Evolutionary conservation across 2,329 filamentous ascomycete genomes (phyloP), one percentile per base, ranked within the genome.

Genomic region (Apiospora saccharicola): DNA sequence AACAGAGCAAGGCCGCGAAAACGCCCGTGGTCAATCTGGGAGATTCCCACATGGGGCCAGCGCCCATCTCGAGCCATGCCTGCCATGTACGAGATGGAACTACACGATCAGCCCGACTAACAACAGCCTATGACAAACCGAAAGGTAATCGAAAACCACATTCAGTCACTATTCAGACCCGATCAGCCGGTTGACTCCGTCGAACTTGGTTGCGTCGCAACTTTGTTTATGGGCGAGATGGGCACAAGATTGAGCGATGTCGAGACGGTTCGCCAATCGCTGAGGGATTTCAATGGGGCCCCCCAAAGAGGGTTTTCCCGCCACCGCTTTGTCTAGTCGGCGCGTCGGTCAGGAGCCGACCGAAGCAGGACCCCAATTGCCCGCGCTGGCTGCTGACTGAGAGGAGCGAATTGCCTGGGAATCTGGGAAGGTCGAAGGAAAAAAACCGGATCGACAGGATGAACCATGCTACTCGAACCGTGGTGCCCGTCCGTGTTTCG

Each of bases 401-500:
- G 57, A 10, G 57, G 22, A 49, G 37, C 8, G 10, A 41, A 30
- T 30, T 41, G 37, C 37, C 8, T 41, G 37, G 37, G 37, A 41
- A 41, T 41, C 37, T 41, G 37, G 37, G 8, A 41, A 41, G 34
- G 7, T n/a, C 2, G 57, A 64, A 64, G 53, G 37, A 64, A 64
- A 64, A 64, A 64, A 64, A 64, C 57, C 57, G 57, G 57, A 64
- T n/a, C 57, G 5, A 49, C 7, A 34, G 8, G 16, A 37, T 4
- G 30, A 41, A 19, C 30, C 34, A 64, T 64, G 34, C 24, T 22
- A 19, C 57, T 64, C 34, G 57, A 13, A 37, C 57, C 57, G 57
- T 64, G 57, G 57, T 61, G 44, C 67, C 67, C 67, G 44, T 46
- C 67, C 67, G 67, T 49, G 67, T 49, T 49, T 47, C 67, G 67